These are phyloP conservation scores for Xenoacremonium recifei DNA, from an alignment of 2,329 filamentous ascomycete species.

Conservation along the genomic window DNA sequence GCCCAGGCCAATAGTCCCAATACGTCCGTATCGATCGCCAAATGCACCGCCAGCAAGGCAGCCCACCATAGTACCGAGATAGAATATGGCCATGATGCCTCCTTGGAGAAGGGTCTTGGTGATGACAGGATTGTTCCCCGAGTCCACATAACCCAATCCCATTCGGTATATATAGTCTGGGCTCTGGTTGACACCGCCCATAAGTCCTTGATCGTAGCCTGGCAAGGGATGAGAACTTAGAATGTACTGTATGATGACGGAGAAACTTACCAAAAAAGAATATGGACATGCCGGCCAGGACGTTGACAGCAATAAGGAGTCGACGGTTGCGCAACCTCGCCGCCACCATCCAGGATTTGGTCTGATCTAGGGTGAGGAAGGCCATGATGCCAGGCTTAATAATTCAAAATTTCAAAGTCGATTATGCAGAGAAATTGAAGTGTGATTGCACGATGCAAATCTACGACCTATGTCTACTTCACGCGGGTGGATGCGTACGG, in stretches of 20 bases:
- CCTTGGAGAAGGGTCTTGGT: slow-evolving; percentile 44
- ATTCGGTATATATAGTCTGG: slow-evolving; percentile 64
- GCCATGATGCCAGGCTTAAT: too few species aligned
- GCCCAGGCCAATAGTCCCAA: slow-evolving; percentile 61
- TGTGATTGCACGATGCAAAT: too few species aligned
- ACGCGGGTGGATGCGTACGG: too few species aligned
- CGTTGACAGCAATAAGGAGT: slow-evolving; percentile 61
- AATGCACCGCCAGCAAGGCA: slow-evolving; percentile 62
- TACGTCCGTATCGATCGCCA: slow-evolving; percentile 61
- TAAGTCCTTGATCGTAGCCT: slow-evolving; percentile 53
- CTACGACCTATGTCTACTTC: too few species aligned
- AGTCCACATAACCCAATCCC: slow-evolving; percentile 60
- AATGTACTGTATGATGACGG: background rate
- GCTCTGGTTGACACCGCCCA: slow-evolving; percentile 66
- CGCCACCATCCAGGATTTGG: slow-evolving; percentile 32
- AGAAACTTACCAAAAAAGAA: slow-evolving; percentile 57
- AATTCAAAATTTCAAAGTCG: too few species aligned
- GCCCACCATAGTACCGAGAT: slow-evolving; percentile 60
- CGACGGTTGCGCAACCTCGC: slow-evolving; percentile 53
- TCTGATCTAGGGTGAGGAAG: too few species aligned
- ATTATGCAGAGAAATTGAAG: too few species aligned
- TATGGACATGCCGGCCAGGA: slow-evolving; percentile 62
- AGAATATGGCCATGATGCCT: slow-evolving; percentile 36
- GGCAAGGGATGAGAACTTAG: background rate
- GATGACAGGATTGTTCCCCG: slow-evolving; percentile 48